Evolutionary conservation across 2,329 filamentous ascomycete species (phyloP).

Genomic region (Colletotrichum higginsianum): DNA sequence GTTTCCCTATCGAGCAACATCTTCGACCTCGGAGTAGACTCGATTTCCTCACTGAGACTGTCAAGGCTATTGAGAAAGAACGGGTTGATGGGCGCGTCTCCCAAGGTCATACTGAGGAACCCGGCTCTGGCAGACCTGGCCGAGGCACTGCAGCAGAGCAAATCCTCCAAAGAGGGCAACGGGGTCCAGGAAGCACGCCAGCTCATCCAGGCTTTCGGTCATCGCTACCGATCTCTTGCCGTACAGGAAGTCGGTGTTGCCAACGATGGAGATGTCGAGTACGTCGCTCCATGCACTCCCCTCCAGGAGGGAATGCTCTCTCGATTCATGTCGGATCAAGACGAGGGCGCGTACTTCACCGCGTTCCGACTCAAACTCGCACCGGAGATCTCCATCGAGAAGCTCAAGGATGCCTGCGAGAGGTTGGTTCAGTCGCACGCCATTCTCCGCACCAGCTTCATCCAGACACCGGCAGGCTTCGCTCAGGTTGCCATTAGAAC

Average conservation of each 20-base stretch:
- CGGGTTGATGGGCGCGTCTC: constrained; percentile 73
- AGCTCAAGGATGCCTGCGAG: constrained; percentile 72
- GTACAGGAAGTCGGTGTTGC: constrained; percentile 50
- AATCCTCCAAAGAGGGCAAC: constrained; percentile 38
- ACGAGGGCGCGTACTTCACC: constrained; percentile 80
- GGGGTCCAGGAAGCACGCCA: constrained; percentile 68
- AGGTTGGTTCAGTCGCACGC: constrained; percentile 66
- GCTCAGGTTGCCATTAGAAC: constrained; percentile 77
- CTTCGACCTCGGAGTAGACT: constrained; percentile 90
- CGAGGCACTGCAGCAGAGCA: constrained; percentile 50
- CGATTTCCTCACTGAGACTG: constrained; percentile 84
- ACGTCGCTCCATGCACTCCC: constrained; percentile 85
- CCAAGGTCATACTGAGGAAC: constrained; percentile 78
- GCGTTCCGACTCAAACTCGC: constrained; percentile 75
- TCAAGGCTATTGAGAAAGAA: constrained; percentile 73
- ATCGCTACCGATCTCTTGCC: constrained; percentile 72
- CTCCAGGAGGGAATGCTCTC: constrained; percentile 91
- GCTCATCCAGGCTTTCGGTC: constrained; percentile 73
- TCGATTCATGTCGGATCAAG: constrained; percentile 70
- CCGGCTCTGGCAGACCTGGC: constrained; percentile 65
- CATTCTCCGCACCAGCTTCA: constrained; percentile 81
- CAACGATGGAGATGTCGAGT: constrained; percentile 70
- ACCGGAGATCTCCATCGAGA: constrained; percentile 57
- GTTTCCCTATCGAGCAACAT: constrained; percentile 75
- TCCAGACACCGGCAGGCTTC: constrained; percentile 81